Base-by-base conservation (phyloP, 2,329 filamentous ascomycete genomes). In the Trichoderma sp. region DNA sequence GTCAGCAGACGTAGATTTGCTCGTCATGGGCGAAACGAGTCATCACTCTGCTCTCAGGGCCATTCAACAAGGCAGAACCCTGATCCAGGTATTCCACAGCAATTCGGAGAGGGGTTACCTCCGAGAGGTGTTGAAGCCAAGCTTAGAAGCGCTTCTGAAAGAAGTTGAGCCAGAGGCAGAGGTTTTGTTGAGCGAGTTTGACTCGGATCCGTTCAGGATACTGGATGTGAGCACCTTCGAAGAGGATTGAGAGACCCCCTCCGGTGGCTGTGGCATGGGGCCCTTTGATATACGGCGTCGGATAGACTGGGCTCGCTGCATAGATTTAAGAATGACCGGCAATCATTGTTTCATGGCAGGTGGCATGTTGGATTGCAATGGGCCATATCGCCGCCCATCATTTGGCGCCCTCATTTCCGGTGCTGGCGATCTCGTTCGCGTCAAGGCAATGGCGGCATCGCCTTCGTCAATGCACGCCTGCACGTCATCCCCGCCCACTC, bases 11-110 rank as follows among this genome's bases (percentile, higher is more conserved):
- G 93, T 94, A 0, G 93, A 97, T 76, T 79, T 98, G 49, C 81
- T 96, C 4, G 92, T 99, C 74, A 98, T 93, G 0, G 96, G 96
- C 1, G 96, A 99, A 82, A 88, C 98, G 84, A 92, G 89, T 75
- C 96, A 99, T 78, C 96, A 99, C 78, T 93, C 96, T 72, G 94
- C 95, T 3, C 86, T 99, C 69, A 88, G 92, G 49, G 93, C 94
- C 1, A 93, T 92, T 33, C 94, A 97, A 82, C 87, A 90, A 70
- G 94, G 94, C 1, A 90, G 90, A 72, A 91, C 89, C 67, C 92
- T 98, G 0, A 87, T 98, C 63, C 91, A 91, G 52, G 85, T 97
- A 59, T 97, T 97, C 75, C 96, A 99, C 79, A 95, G 92, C 74
- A 98, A 98, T 79, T 96, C 92, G 0, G 96, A 99, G 83, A 84